Percentiles rank a stretch among this genome's conserved stretches.
Evolutionary conservation across 176 grass and related monocot species (phyloP).

Genomic region (Carex cristatella): DNA sequence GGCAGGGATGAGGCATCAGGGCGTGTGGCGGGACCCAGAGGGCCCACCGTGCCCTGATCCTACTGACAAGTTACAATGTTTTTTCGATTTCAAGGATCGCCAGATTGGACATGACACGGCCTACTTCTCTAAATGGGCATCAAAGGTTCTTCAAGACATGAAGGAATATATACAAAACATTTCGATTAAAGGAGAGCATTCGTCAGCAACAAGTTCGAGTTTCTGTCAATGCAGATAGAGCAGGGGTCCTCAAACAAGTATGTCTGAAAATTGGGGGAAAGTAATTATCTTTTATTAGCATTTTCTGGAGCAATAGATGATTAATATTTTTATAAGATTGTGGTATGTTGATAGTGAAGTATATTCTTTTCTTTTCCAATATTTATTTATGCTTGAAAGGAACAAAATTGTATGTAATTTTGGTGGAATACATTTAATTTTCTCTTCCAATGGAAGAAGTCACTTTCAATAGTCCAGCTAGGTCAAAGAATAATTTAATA

Average conservation of each 20-base stretch:
- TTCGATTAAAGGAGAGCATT: neutral
- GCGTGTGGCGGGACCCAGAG: conserved; percentile 48
- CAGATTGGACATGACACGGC: conserved; percentile 40
- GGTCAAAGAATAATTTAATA: no score
- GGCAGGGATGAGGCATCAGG: conserved; percentile 58
- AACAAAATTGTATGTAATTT: no score
- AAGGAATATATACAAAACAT: conserved; percentile 24
- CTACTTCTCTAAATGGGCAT: conserved; percentile 44
- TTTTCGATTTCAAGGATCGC: conserved; percentile 33
- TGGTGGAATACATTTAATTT: no score
- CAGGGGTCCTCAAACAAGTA: neutral
- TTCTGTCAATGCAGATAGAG: conserved; percentile 5
- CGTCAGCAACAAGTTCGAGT: neutral
- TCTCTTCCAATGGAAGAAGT: no score
- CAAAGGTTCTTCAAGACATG: conserved; percentile 31
- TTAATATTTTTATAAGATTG: neutral
- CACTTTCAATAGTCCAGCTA: no score
- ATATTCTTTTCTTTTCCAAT: neutral
- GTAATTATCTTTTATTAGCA: neutral
- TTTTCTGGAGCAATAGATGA: neutral
- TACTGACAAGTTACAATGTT: conserved; percentile 16
- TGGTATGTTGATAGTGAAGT: neutral
- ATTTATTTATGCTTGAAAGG: no score
- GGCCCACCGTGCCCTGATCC: conserved; percentile 28
- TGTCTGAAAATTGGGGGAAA: neutral